phyloP scores from a whole-genome alignment of 2,329 filamentous ascomycete species.

The Penicillium olsonii region DNA sequence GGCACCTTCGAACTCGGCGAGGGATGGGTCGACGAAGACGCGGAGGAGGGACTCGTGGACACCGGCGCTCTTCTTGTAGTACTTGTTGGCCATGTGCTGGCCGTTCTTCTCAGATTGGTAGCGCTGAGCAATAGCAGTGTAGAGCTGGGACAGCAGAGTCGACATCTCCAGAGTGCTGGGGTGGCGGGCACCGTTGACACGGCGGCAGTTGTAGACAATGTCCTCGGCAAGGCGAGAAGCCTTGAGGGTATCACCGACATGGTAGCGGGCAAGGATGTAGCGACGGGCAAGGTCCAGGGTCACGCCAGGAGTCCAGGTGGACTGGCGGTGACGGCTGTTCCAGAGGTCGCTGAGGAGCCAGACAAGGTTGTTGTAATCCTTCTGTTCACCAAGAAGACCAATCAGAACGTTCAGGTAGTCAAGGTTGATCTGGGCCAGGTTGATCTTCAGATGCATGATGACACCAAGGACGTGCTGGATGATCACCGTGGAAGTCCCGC shows the following conservation, averaged over 20 bases:
- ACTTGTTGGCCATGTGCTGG: constrained; percentile 37
- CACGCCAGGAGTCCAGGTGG: constrained; percentile 42
- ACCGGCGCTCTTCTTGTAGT: constrained; percentile 41
- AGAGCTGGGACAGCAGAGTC: constrained; percentile 52
- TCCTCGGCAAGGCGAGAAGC: constrained; percentile 54
- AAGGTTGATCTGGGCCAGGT: constrained; percentile 44
- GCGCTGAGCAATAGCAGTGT: constrained; percentile 43
- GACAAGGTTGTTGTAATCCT: constrained; percentile 47
- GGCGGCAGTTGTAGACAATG: constrained; percentile 57
- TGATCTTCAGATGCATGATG: constrained; percentile 43
- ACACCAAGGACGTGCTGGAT: constrained; percentile 45
- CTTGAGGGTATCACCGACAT: constrained; percentile 46
- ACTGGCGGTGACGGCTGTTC: constrained; percentile 48
- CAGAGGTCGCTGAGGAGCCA: constrained; percentile 47
- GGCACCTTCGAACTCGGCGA: constrained; percentile 32
- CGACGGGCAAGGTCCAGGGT: constrained; percentile 54
- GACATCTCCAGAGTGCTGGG: constrained; percentile 51
- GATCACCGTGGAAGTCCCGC: constrained; percentile 43
- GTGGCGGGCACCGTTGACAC: constrained; percentile 52
- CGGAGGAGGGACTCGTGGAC: constrained; percentile 43
- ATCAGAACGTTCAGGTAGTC: constrained; percentile 47
- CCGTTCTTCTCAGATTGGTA: constrained; percentile 37
- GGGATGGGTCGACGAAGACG: constrained; percentile 34
- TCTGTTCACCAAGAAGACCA: constrained; percentile 46
- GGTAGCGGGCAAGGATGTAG: constrained; percentile 53